Conservation (phyloP, 768 basidiomycete genomes). For the Pleurotus sapidus region DNA sequence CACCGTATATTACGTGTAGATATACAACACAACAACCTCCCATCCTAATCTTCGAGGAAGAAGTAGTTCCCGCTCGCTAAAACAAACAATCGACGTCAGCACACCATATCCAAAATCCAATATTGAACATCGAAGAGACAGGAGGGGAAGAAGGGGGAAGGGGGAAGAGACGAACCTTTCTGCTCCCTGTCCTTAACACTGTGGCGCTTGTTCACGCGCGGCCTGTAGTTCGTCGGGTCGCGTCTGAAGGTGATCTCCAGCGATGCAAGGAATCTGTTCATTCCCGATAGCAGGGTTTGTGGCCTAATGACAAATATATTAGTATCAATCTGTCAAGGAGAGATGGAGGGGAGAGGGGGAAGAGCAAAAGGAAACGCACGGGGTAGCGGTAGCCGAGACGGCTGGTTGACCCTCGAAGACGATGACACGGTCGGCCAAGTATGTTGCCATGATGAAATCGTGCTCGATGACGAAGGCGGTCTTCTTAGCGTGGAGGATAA, state of each 20-base stretch:
- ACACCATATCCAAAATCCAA: too few species aligned
- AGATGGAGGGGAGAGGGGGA: neutral
- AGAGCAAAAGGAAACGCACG: slow-evolving; percentile 47
- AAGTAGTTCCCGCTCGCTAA: slow-evolving; percentile 84
- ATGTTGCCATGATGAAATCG: slow-evolving; percentile 99
- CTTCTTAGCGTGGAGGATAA: slow-evolving; percentile 95
- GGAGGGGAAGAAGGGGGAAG: too few species aligned
- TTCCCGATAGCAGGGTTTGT: slow-evolving; percentile 90
- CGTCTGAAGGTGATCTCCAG: slow-evolving; percentile 98
- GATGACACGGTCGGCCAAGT: slow-evolving; percentile 96
- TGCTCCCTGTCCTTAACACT: slow-evolving; percentile 89
- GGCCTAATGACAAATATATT: slow-evolving; percentile 48
- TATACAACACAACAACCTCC: too few species aligned
- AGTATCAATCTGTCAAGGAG: neutral
- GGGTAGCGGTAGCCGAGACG: slow-evolving; percentile 83
- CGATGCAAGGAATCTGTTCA: slow-evolving; percentile 96
- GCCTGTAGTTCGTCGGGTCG: slow-evolving; percentile 93
- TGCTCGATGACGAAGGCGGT: slow-evolving; percentile 99
- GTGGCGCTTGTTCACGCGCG: slow-evolving; percentile 82
- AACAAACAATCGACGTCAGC: slow-evolving; percentile 7
- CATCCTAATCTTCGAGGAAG: slow-evolving; percentile 78
- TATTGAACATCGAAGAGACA: too few species aligned
- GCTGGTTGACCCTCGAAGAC: slow-evolving; percentile 90
- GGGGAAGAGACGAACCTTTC: slow-evolving; percentile 42
- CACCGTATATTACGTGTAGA: neutral